Evolutionary conservation across 2,329 filamentous ascomycete genomes (phyloP).

Genomic region (Penicillium sp.): DNA sequence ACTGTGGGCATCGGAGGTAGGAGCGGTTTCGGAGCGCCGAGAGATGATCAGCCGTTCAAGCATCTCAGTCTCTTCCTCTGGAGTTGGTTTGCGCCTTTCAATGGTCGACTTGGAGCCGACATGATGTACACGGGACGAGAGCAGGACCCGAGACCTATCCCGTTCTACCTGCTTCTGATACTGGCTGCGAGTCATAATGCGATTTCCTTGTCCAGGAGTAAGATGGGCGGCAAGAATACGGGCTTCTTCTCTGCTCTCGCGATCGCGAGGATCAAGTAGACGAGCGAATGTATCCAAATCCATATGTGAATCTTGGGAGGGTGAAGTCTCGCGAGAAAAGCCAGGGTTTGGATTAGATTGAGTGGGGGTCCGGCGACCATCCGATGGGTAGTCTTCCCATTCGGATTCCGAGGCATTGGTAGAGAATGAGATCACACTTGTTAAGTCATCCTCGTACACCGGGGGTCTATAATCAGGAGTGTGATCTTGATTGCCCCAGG

Average conservation of each 20-base stretch:
- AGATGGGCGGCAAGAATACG: conserved; percentile 78
- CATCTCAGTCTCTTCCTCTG: conserved; percentile 58
- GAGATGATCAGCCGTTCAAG: conserved; percentile 61
- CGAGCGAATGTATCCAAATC: conserved; percentile 69
- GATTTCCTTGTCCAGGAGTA: conserved; percentile 51
- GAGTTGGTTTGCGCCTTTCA: conserved; percentile 35
- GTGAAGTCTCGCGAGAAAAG: conserved; percentile 47
- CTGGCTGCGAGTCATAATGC: conserved; percentile 75
- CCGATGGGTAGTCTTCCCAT: conserved; percentile 49
- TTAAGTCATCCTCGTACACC: conserved; percentile 64
- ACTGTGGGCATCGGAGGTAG: conserved; percentile 29
- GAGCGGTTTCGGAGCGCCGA: conserved; percentile 42
- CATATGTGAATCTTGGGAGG: conserved; percentile 62
- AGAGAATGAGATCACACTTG: conserved; percentile 73
- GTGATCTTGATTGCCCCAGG: conserved; percentile 78
- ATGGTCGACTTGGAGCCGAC: conserved; percentile 10
- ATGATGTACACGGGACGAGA: conserved; percentile 42
- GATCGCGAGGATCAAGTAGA: conserved; percentile 75
- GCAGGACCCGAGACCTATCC: conserved; percentile 68
- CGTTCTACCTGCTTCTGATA: conserved; percentile 68
- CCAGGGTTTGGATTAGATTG: conserved; percentile 58
- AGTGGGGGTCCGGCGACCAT: conserved; percentile 68
- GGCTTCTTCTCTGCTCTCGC: conserved; percentile 78
- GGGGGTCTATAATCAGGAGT: conserved; percentile 73
- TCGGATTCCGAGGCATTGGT: conserved; percentile 53